A percentile compares a stretch with the other conserved stretches of the same genome.
These are phyloP conservation scores for Gonium pectorale DNA, from an alignment of 139 green algal species.

Conservation along the genomic window DNA sequence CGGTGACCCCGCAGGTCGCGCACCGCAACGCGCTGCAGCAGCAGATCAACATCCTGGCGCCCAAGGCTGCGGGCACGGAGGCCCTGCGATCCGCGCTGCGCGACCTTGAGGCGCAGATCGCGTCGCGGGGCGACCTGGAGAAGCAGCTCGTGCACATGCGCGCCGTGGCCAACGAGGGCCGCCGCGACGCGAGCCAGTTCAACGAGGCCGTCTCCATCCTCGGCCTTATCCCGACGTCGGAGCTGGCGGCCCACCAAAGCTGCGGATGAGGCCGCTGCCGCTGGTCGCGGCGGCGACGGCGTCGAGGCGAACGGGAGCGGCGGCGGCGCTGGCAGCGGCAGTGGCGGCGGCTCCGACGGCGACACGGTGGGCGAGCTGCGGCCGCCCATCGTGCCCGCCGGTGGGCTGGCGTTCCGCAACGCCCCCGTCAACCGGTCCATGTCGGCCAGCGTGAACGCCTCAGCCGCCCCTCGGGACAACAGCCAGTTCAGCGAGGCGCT, in stretches of 20 bases:
- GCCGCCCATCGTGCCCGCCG: constrained; percentile 9
- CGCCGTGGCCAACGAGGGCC: background rate
- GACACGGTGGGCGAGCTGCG: background rate
- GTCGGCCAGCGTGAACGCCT: background rate
- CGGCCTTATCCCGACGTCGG: constrained; percentile 9
- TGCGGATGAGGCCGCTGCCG: background rate
- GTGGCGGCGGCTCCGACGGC: background rate
- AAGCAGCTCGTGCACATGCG: constrained; percentile 25
- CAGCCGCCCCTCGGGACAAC: background rate
- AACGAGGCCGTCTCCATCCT: constrained; percentile 23
- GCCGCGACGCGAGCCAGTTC: constrained; percentile 30
- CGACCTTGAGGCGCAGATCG: constrained; percentile 19
- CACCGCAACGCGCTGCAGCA: constrained; percentile 40
- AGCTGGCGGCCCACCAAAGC: background rate
- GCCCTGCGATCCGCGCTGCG: background rate
- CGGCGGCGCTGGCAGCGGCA: background rate
- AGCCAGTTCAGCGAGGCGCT: constrained; percentile 28
- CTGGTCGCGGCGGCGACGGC: background rate
- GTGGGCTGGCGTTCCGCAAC: constrained; percentile 16
- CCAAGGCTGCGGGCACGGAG: constrained; percentile 38
- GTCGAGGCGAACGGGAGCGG: background rate
- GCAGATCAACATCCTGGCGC: constrained; percentile 48
- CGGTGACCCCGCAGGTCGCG: background rate
- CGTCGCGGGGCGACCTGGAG: background rate
- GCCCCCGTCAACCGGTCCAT: background rate